A percentile compares a stretch with the other conserved stretches of the same genome.
Conservation (phyloP, 495 filamentous ascomycete species). For the Neurospora intermedia region DNA sequence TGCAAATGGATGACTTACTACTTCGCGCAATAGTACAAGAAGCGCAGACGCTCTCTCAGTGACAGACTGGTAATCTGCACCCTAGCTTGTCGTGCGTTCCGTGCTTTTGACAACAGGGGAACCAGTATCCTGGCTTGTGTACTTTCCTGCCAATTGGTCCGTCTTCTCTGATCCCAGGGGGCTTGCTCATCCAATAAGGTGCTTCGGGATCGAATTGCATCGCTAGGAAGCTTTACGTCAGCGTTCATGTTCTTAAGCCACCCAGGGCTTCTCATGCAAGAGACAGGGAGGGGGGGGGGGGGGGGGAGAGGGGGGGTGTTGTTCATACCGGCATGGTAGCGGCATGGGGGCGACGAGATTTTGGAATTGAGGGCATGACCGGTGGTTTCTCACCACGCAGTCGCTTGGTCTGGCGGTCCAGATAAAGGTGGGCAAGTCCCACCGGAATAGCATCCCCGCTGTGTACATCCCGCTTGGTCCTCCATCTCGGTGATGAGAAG, state of each 20-base stretch:
- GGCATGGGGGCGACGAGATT: neutral
- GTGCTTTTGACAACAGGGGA: neutral
- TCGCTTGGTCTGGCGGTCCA: too few relatives aligned
- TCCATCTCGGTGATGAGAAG: conserved; percentile 12
- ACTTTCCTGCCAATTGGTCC: neutral
- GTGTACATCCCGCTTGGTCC: conserved; percentile 7
- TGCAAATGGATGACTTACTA: neutral
- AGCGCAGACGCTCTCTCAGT: neutral
- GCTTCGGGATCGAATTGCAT: neutral
- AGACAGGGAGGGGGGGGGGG: neutral
- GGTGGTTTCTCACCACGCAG: neutral
- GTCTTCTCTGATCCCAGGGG: neutral
- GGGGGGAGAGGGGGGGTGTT: neutral
- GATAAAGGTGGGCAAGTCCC: too few relatives aligned
- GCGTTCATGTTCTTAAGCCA: neutral
- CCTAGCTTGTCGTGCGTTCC: neutral
- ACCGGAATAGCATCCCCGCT: too few relatives aligned
- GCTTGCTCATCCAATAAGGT: neutral
- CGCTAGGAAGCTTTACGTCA: neutral
- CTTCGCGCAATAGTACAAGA: neutral
- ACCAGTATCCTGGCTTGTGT: neutral
- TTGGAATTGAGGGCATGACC: neutral
- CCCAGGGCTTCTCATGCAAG: neutral
- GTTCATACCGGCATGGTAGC: neutral
- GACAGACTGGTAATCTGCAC: neutral